Evolutionary conservation across 2,329 filamentous ascomycete genomes (phyloP).

Genomic region (Aureobasidium sp.): DNA sequence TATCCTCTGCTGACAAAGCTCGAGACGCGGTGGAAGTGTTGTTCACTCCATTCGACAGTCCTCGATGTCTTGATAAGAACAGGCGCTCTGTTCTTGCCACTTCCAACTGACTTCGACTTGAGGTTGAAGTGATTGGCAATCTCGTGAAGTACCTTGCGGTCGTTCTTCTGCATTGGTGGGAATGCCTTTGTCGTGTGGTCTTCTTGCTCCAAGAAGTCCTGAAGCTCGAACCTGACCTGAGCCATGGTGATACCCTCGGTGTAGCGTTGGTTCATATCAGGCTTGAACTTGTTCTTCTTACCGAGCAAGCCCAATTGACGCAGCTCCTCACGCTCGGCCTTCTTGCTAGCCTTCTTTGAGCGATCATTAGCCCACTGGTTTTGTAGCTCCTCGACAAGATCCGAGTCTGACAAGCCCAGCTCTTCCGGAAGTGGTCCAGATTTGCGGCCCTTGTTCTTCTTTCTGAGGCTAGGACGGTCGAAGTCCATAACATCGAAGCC

Average conservation of each 20-base stretch:
- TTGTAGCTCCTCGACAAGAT: slow-evolving; percentile 32
- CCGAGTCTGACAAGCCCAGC: slow-evolving; percentile 35
- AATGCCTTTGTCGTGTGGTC: slow-evolving; percentile 60
- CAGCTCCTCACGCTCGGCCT: slow-evolving; percentile 39
- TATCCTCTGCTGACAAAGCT: slow-evolving; percentile 43
- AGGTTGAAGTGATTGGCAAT: slow-evolving; percentile 66
- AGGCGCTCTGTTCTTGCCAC: slow-evolving; percentile 64
- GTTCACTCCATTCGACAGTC: slow-evolving; percentile 53
- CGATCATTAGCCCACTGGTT: slow-evolving; percentile 37
- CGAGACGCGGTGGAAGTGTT: slow-evolving; percentile 39
- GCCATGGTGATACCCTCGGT: slow-evolving; percentile 60
- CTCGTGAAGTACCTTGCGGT: slow-evolving; percentile 72
- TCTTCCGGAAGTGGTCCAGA: slow-evolving; percentile 29
- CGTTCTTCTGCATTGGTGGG: slow-evolving; percentile 73
- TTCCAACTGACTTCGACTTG: slow-evolving; percentile 76
- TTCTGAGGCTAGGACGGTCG: slow-evolving; percentile 58
- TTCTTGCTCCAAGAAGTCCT: slow-evolving; percentile 56
- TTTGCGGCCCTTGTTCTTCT: slow-evolving; percentile 51
- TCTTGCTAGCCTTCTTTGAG: slow-evolving; percentile 37
- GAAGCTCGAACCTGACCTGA: slow-evolving; percentile 65
- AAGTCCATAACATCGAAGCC: slow-evolving; percentile 84
- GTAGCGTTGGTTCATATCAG: slow-evolving; percentile 60
- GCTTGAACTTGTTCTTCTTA: slow-evolving; percentile 28
- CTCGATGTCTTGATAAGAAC: slow-evolving; percentile 65
- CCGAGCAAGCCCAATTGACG: slow-evolving; percentile 35